A percentile compares a stretch with the other conserved stretches of the same genome.
phyloP scores from a whole-genome alignment of 345 rosid species.

The Erodium maritimum region DNA sequence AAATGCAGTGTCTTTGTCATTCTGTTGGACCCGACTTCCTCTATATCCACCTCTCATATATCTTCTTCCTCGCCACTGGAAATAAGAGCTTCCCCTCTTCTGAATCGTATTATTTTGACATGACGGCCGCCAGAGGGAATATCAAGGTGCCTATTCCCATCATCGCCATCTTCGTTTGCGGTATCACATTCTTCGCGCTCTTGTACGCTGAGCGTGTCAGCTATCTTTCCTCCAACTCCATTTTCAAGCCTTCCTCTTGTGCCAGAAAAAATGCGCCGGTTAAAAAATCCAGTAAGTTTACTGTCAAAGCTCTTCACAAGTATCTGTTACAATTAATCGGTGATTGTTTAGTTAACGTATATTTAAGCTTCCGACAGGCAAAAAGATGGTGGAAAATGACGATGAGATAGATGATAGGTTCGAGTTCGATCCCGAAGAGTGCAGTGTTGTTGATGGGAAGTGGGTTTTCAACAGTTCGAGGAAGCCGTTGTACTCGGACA shows the following conservation, averaged over 20 bases:
- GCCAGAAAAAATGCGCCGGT: slow-evolving; percentile 24
- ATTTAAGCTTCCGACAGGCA: too few relatives aligned
- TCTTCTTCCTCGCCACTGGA: too few relatives aligned
- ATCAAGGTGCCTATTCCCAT: slow-evolving; percentile 52
- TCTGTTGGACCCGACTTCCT: slow-evolving; percentile 12
- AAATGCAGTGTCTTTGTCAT: slow-evolving; percentile 13
- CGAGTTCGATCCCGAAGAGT: slow-evolving; percentile 82
- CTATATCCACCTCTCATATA: neutral
- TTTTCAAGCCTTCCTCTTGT: slow-evolving; percentile 41
- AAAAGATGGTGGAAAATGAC: slow-evolving; percentile 22
- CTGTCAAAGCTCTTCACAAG: neutral
- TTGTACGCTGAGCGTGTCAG: slow-evolving; percentile 47
- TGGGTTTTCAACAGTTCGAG: slow-evolving; percentile 63
- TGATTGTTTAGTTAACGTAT: too few relatives aligned
- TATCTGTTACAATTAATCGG: too few relatives aligned
- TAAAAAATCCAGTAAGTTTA: slow-evolving; percentile 40
- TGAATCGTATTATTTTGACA: too few relatives aligned
- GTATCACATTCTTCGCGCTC: slow-evolving; percentile 48
- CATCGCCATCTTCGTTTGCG: slow-evolving; percentile 27
- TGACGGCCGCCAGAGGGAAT: slow-evolving; percentile 27
- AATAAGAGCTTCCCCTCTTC: too few relatives aligned
- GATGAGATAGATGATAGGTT: slow-evolving; percentile 55
- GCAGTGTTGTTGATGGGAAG: slow-evolving; percentile 57
- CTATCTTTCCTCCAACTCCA: slow-evolving; percentile 28
- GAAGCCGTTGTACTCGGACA: slow-evolving; percentile 64